Conservation (phyloP, 257 asterid genomes). For the Nicotiana tabacum region DNA sequence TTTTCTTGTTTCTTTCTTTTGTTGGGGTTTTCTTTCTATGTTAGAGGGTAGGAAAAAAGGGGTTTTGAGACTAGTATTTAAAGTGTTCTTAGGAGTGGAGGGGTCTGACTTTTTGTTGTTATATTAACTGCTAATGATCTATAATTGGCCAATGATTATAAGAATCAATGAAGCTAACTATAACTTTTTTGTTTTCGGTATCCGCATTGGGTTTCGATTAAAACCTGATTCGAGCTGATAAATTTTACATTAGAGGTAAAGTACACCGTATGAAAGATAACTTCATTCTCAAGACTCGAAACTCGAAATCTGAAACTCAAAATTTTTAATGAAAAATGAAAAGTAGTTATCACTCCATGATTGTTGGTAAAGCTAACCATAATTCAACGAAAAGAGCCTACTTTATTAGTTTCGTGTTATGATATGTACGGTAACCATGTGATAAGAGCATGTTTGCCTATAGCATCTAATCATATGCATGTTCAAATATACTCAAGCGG, state of each 20-base stretch:
- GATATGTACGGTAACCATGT: slow-evolving; percentile 47
- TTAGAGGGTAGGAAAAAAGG: background rate
- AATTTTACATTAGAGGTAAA: too few relatives aligned
- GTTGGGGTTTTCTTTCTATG: background rate
- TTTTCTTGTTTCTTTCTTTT: background rate
- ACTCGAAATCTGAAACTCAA: too few relatives aligned
- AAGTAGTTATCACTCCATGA: rapidly evolving
- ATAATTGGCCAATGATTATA: background rate
- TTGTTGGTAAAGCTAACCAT: too few relatives aligned
- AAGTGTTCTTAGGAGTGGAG: background rate
- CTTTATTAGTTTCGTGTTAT: slow-evolving; percentile 20
- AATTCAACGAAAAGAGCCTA: slow-evolving; percentile 3
- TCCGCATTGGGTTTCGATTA: too few relatives aligned
- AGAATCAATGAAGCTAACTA: background rate
- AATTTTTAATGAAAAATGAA: too few relatives aligned
- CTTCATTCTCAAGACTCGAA: too few relatives aligned
- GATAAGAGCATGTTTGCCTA: slow-evolving; percentile 21
- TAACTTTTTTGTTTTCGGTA: too few relatives aligned
- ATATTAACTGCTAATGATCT: background rate
- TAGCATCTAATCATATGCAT: slow-evolving; percentile 3
- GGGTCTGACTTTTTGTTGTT: background rate
- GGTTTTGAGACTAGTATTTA: background rate
- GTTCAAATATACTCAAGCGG: background rate
- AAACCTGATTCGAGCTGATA: rapidly evolving
- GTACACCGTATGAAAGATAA: too few relatives aligned